Base-by-base conservation (phyloP, 495 filamentous ascomycete species). In the Annulohypoxylon bovei region DNA sequence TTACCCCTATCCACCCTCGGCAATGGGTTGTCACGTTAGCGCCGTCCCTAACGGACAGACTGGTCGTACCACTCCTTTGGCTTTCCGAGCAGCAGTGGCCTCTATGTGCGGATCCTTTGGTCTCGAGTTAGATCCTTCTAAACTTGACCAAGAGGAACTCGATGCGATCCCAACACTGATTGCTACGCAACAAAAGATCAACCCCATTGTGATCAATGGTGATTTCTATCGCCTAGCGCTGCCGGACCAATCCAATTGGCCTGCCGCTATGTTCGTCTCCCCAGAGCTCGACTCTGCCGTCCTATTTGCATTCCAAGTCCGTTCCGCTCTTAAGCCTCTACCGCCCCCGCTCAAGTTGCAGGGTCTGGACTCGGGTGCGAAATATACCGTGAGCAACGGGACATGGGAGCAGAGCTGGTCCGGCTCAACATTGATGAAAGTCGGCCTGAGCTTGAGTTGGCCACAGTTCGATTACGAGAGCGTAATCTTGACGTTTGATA, bases 81-180 rank as follows among this genome's bases (percentile, higher is more conserved):
- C 72, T 9, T 86, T 87, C 78, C 83, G 86, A 30, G 83, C 79
- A 0, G 84, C 86, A 27, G 85, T 87, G 2, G 86, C 86, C 4
- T 85, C 86, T 73, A 87, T 87, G 85, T 85, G 85, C 53, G 85
- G 86, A 0, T 86, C 84, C 1, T 88, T 86, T 46, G 85, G 86
- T 1, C 75, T 88, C 14, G 85, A 88, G 47, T 78, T 87, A 9
- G 77, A 87, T 54, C 85, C 85, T 4, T 78, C 74, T 1, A 77
- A 77, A 1, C 76, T 85, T 7, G 68, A 72, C 0, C 75, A 76
- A 2, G 81, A 82, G 1, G 85, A 87, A 6, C 77, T 74, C 50
- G 81, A 78, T 9, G 77, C 77, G 40, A 74, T 88, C 0, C 85
- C 85, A 0, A 77, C 65, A 1, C 76, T 87, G 0, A 81, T 87